Evolutionary conservation across 2,329 filamentous ascomycete species (phyloP).

Genomic region (Colletotrichum sp.): DNA sequence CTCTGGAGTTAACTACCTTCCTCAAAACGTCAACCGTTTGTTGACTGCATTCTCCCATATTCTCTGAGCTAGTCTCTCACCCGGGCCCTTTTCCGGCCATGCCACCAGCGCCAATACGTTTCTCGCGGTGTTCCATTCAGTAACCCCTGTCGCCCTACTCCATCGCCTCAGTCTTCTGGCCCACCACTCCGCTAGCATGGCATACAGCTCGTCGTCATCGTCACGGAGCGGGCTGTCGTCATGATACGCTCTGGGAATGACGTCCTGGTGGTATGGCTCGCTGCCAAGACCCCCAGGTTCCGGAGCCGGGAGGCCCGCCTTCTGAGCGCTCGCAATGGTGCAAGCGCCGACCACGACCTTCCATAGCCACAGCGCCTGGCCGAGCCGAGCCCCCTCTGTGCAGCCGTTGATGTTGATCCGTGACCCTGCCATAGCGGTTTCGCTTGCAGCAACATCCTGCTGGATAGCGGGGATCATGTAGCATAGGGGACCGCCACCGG

Average conservation of each 20-base stretch:
- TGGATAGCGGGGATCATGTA: not conserved
- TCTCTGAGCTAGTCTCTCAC: not conserved
- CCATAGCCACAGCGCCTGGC: not conserved
- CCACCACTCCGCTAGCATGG: not conserved
- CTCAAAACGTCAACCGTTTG: not conserved
- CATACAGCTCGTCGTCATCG: not conserved
- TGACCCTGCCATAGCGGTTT: not conserved
- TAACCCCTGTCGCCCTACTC: not conserved
- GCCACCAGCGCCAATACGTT: not conserved
- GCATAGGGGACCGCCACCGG: not conserved
- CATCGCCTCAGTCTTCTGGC: not conserved
- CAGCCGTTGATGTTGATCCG: not conserved
- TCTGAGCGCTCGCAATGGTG: not conserved
- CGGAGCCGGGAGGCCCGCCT: not conserved
- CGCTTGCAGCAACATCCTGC: not conserved
- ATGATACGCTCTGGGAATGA: not conserved
- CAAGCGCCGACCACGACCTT: not conserved
- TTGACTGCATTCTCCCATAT: not conserved
- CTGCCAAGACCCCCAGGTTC: not conserved
- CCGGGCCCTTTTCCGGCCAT: not conserved
- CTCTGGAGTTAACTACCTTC: not conserved
- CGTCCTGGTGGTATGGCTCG: not conserved
- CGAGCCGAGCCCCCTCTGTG: not conserved
- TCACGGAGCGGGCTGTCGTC: not conserved
- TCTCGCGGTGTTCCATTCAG: not conserved